Evolutionary conservation across 768 basidiomycete genomes (phyloP).

Genomic region (Dacryopinax primogenitus): DNA sequence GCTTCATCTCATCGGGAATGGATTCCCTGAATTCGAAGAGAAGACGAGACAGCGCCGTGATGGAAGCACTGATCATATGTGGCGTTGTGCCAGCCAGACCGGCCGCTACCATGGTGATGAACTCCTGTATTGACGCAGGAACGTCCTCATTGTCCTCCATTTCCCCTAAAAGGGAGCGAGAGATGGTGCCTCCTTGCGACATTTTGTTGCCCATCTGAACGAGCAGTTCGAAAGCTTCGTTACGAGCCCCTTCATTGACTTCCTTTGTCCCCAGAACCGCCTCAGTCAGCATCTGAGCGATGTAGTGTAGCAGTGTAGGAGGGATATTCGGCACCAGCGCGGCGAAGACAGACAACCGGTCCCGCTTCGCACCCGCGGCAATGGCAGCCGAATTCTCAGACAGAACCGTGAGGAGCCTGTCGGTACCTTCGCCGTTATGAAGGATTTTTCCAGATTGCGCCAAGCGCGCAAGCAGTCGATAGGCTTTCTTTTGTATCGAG

Average conservation of each 20-base stretch:
- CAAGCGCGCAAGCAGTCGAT: conserved; percentile 70
- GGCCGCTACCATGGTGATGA: conserved; percentile 91
- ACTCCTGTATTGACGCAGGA: conserved; percentile 72
- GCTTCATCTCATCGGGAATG: conserved; percentile 57
- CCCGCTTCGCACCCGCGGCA: conserved; percentile 81
- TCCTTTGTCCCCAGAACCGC: conserved; percentile 93
- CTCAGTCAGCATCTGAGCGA: conserved; percentile 84
- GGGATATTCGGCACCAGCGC: conserved; percentile 57
- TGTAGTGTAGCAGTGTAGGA: conserved; percentile 58
- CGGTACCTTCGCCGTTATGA: conserved; percentile 39
- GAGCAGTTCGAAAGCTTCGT: conserved; percentile 79
- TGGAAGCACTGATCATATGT: conserved; percentile 96
- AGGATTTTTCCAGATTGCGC: conserved; percentile 49
- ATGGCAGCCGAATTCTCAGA: conserved; percentile 53
- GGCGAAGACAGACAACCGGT: conserved; percentile 66
- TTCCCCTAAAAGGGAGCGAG: conserved; percentile 59
- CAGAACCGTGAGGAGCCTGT: conserved; percentile 38
- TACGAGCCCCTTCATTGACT: conserved; percentile 81
- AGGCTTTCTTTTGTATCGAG: conserved; percentile 88
- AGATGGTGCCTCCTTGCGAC: conserved; percentile 71
- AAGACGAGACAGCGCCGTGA: conserved; percentile 84
- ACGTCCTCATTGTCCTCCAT: conserved; percentile 65
- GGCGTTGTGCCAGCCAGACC: conserved; percentile 86
- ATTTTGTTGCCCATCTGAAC: conserved; percentile 89
- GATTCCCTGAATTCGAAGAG: conserved; percentile 89